phyloP scores from a whole-genome alignment of 2,329 filamentous ascomycete genomes.

The Fusarium armeniacum region DNA sequence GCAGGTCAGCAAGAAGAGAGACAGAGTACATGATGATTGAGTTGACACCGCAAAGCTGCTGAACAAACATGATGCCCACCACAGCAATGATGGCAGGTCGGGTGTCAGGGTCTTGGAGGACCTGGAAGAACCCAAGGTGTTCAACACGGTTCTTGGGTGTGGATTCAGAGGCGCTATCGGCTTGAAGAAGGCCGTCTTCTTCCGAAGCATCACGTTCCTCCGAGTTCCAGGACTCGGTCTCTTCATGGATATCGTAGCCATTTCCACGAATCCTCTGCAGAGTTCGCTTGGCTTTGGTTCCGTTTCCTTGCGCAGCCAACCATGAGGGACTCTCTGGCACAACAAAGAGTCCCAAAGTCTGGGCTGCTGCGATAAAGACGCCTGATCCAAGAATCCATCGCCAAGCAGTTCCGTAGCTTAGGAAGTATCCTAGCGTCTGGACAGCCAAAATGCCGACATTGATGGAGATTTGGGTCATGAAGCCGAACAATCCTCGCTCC shows the following conservation, averaged over 20 bases:
- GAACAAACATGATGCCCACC: conserved; percentile 90
- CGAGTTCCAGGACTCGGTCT: conserved; percentile 74
- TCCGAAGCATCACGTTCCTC: conserved; percentile 66
- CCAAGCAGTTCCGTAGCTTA: conserved; percentile 86
- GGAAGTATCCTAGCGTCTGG: conserved; percentile 87
- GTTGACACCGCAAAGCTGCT: conserved; percentile 95
- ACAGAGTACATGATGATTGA: conserved; percentile 99
- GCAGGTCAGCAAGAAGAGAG: conserved; percentile 82
- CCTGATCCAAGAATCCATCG: conserved; percentile 84
- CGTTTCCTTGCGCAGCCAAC: conserved; percentile 78
- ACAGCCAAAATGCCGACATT: conserved; percentile 90
- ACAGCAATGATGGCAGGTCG: conserved; percentile 84
- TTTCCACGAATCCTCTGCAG: conserved; percentile 83
- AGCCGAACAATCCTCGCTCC: conserved; percentile 82
- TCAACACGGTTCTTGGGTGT: conserved; percentile 40
- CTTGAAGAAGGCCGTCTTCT: conserved; percentile 75
- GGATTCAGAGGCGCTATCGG: conserved; percentile 51
- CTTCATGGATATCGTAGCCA: conserved; percentile 77
- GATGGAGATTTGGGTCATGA: conserved; percentile 92
- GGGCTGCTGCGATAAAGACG: conserved; percentile 74
- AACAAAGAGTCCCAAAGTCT: conserved; percentile 79
- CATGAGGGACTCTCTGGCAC: conserved; percentile 91
- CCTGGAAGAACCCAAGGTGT: conserved; percentile 73
- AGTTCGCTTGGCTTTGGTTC: conserved; percentile 72
- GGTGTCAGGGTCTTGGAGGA: conserved; percentile 76